Conservation (phyloP, 306 rosid genomes). For the Sechiopsis laciniata region DNA sequence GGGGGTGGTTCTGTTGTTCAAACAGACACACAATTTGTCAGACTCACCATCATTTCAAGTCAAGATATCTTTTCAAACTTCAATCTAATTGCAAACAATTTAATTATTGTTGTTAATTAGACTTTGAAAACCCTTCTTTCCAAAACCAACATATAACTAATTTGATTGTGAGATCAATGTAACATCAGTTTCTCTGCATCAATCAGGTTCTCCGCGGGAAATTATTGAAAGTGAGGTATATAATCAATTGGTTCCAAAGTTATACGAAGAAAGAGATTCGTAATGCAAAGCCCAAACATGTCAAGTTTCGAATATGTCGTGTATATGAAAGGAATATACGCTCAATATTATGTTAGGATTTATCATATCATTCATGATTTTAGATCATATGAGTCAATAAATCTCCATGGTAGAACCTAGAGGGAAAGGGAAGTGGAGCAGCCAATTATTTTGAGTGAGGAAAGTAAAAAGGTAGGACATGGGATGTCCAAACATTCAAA, state of each 20-base stretch:
- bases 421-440: conserved; percentile 37
- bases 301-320: background rate
- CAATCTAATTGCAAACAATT: background rate
- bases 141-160: background rate
- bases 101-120: background rate
- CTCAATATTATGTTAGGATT: background rate
- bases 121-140: background rate
- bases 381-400: background rate
- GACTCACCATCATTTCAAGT: conserved; percentile 4
- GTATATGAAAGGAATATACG: background rate
- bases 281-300: background rate
- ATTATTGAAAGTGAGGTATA: background rate
- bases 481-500: conserved; percentile 37
- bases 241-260: background rate
- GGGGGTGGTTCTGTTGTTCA: background rate
- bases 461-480: conserved; percentile 60
- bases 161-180: background rate
- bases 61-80: background rate
- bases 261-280: background rate
- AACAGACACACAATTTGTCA: conserved; percentile 5
- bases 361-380: background rate
- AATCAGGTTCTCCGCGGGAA: too few species aligned
- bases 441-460: conserved; percentile 13
- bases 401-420: conserved; percentile 20
- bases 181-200: too few species aligned